Percentiles rank a stretch among this genome's conserved stretches.
Evolutionary conservation across 1,284 basidiomycete genomes (phyloP).

Genomic region (Trichosporon sp.): DNA sequence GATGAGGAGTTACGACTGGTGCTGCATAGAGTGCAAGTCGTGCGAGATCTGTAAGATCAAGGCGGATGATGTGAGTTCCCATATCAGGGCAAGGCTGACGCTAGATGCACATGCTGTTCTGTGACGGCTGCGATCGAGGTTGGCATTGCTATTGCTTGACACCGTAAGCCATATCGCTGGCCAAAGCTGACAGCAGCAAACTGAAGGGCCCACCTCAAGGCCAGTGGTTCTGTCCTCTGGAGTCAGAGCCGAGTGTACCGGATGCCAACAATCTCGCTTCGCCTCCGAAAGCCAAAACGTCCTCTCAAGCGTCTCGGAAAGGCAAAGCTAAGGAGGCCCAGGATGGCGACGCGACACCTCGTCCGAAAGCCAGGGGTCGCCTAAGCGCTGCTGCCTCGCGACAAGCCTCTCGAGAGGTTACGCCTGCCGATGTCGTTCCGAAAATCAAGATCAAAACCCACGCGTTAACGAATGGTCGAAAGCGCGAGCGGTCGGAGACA

Average conservation of each 20-base stretch:
- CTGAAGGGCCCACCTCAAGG: conserved; percentile 67
- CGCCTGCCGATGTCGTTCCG: conserved; percentile 4
- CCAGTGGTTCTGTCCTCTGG: conserved; percentile 42
- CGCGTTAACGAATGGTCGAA: not conserved
- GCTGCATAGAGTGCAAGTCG: conserved; percentile 86
- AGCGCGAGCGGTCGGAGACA: not conserved
- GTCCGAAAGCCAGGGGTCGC: not conserved
- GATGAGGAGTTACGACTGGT: conserved; percentile 70
- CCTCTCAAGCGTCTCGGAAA: conserved; percentile 9
- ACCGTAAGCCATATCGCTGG: conserved; percentile 52
- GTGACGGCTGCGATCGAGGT: conserved; percentile 90
- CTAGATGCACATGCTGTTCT: conserved; percentile 80
- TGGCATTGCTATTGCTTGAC: conserved; percentile 87
- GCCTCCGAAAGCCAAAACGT: conserved; percentile 8
- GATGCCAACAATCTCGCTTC: conserved; percentile 14
- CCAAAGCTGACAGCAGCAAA: conserved; percentile 28
- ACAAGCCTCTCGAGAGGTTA: not conserved
- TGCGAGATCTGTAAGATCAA: conserved; percentile 84
- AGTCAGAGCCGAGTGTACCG: conserved; percentile 7
- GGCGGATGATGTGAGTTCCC: conserved; percentile 74
- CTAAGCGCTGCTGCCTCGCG: conserved; percentile 3
- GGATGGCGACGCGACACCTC: conserved; percentile 2
- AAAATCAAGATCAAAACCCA: conserved; percentile 14
- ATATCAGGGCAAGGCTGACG: not conserved
- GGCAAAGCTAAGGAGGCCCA: conserved; percentile 15